Evolutionary conservation across 2,329 filamentous ascomycete species (phyloP), one percentile per base, ranked within the genome.

Genomic region (Elsinoe perseae): DNA sequence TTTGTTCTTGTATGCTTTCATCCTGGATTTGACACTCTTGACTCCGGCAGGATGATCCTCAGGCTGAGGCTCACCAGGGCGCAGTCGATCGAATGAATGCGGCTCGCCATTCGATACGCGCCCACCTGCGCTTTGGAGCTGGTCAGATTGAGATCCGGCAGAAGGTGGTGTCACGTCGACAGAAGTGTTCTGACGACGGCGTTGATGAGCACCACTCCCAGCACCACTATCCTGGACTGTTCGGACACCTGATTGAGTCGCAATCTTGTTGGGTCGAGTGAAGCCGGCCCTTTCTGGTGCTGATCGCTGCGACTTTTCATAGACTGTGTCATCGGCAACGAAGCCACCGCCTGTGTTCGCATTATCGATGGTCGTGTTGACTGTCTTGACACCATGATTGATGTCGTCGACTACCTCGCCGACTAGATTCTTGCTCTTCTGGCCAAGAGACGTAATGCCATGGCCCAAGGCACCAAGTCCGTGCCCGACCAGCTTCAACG

Each of bases 381-480:
- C 68, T 54, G 69, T 73, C 50, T 67, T 73, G 28, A 75, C 60
- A 2, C 72, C 70, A 25, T 72, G 72, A n/a, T 74, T 63, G 4
- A 78, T 65, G 3, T 71, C 68, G 58, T 71, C 74, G 3, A 57
- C 52, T 5, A 61, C 57, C 6, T 56, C 59, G 12, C 56, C 59
- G 21, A 75, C 74, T 28, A 79, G 54, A 56, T 71, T 74, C 16
- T 68, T 70, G 38, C 77, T 67, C 12, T 75, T 75, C 42, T 76
- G 71, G 3, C 77, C 75, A 20, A 82, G 73, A 21, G 72, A 73
- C n/a, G 73, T 75, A 52, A 80, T 66, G 2, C 75, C 78, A 20
- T 71, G 69, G n/a, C 71, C 69, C 2, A 73, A 64, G 16, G 64
- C 70, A 30, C 69, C 70, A 5, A 74, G 61, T 5, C 70, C 69